Percentiles rank a stretch among this genome's conserved stretches.
Evolutionary conservation across 2,329 filamentous ascomycete genomes (phyloP).

Genomic region (Amesomyces nigricolor): DNA sequence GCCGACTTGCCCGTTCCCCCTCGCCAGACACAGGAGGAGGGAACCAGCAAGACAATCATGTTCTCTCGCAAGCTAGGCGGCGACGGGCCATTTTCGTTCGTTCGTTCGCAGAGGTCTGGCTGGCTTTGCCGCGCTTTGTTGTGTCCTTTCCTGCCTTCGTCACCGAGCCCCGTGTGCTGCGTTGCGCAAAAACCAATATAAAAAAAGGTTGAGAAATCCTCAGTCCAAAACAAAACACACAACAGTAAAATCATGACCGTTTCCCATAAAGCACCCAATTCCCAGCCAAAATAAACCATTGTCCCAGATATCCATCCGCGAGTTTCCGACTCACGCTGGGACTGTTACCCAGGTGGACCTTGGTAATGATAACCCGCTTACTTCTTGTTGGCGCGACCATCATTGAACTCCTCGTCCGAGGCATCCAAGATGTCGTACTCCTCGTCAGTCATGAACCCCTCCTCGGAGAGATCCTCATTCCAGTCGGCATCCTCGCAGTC

Average conservation of each 20-base stretch:
- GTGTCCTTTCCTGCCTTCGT: neutral
- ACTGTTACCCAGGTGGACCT: neutral
- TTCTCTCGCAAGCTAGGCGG: too few species aligned
- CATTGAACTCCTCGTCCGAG: constrained; percentile 76
- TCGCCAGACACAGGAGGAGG: too few species aligned
- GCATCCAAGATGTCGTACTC: constrained; percentile 97
- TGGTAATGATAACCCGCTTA: constrained; percentile 23
- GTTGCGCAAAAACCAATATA: neutral
- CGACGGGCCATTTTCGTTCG: too few species aligned
- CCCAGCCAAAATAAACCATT: constrained; percentile 2
- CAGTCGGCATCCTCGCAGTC: constrained; percentile 57
- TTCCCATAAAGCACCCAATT: neutral
- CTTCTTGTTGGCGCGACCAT: constrained; percentile 46
- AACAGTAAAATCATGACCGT: neutral
- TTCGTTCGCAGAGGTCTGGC: too few species aligned
- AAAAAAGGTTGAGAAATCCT: neutral
- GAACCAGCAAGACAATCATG: too few species aligned
- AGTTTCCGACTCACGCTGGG: neutral
- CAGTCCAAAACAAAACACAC: too few species aligned
- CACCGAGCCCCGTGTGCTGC: constrained; percentile 2
- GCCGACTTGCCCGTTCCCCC: neutral
- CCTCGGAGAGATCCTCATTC: constrained; percentile 54
- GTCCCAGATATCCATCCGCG: constrained; percentile 1
- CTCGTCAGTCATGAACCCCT: constrained; percentile 89
- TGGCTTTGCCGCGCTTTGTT: too few species aligned